These are phyloP conservation scores for Starmerella tilneyi DNA, from an alignment of 805 yeast species.

Conservation along the genomic window DNA sequence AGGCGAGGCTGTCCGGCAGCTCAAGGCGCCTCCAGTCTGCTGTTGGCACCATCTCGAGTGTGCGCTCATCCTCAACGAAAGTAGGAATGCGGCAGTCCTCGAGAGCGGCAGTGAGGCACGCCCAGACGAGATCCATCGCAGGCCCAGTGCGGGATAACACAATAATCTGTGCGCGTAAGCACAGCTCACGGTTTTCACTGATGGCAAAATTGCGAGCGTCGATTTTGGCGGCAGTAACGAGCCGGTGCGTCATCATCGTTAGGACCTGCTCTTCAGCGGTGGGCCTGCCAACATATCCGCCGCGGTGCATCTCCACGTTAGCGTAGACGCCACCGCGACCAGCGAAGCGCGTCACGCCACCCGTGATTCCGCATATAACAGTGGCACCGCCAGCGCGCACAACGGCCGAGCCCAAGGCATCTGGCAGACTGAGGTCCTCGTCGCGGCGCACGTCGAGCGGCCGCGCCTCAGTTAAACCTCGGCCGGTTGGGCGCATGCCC, in stretches of 20 bases:
- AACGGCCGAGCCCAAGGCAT: slow-evolving; percentile 56
- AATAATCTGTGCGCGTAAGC: slow-evolving; percentile 60
- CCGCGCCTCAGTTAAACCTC: slow-evolving; percentile 64
- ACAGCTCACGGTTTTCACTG: slow-evolving; percentile 36
- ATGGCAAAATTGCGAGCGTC: slow-evolving; percentile 32
- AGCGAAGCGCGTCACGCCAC: slow-evolving; percentile 46
- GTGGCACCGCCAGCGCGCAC: slow-evolving; percentile 62
- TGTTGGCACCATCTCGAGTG: slow-evolving; percentile 36
- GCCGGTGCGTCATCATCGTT: slow-evolving; percentile 55
- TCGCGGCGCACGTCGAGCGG: slow-evolving; percentile 35
- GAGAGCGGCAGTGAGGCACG: slow-evolving; percentile 54
- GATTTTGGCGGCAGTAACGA: slow-evolving; percentile 47
- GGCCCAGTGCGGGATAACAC: slow-evolving; percentile 80
- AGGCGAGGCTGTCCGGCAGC: slow-evolving; percentile 35
- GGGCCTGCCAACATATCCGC: slow-evolving; percentile 62
- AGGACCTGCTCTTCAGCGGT: slow-evolving; percentile 74
- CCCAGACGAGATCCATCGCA: slow-evolving; percentile 64
- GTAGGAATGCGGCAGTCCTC: slow-evolving; percentile 51
- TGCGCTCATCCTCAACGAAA: slow-evolving; percentile 50
- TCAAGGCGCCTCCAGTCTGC: slow-evolving; percentile 29
- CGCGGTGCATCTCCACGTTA: slow-evolving; percentile 64
- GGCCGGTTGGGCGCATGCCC: slow-evolving; percentile 63
- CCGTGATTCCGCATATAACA: slow-evolving; percentile 59
- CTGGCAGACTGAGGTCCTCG: slow-evolving; percentile 16
- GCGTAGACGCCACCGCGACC: slow-evolving; percentile 50